Evolutionary conservation across 2,329 filamentous ascomycete species (phyloP), one percentile per base, ranked within the genome.

Genomic region (Scortechinia acanthostroma): DNA sequence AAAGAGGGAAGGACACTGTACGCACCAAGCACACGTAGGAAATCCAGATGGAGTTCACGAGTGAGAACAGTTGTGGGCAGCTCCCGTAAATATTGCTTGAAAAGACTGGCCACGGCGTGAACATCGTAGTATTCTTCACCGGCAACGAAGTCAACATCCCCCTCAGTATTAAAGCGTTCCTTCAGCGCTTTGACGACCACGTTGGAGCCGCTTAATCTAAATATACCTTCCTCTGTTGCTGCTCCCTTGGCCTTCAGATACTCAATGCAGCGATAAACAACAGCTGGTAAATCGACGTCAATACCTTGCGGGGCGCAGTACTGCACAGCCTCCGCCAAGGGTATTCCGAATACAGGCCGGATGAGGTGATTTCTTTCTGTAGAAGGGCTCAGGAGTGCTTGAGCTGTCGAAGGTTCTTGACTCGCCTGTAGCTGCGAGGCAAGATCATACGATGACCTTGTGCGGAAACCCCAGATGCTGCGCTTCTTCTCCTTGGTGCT

Each of bases 201-300:
- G 58, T 95, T 97, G 1, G 91, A 97, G n/a, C 93, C 93, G 61
- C 91, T 97, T 35, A 98, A 73, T 44, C 93, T 83, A 73, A 98
- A 98, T 35, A 98, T 95, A 37, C 93, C 93, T 63, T 98, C 93
- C 61, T 98, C 93, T 4, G 73, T 74, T 42, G 85, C 74, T 10
- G 91, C 93, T 50, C 87, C 80, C 67, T 91, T 91, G 4, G 80
- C 76, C 52, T 88, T 85, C 16, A 98, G 74, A 61, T 95, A 98
- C 61, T 97, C 88, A 49, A 98, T 87, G 58, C 90, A 96, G 47
- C 93, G 84, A 65, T 94, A 98, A 5, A 97, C 88, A 2, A 98
- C 93, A 4, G 91, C 88, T 1, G 93, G 93, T 21, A 98, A 69
- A 21, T 86, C 83, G 4, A 89, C 80, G 48, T 81, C 77, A 40